Evolutionary conservation across 768 basidiomycete species (phyloP), one percentile per base, ranked within the genome.

Genomic region (Collybia sordida): DNA sequence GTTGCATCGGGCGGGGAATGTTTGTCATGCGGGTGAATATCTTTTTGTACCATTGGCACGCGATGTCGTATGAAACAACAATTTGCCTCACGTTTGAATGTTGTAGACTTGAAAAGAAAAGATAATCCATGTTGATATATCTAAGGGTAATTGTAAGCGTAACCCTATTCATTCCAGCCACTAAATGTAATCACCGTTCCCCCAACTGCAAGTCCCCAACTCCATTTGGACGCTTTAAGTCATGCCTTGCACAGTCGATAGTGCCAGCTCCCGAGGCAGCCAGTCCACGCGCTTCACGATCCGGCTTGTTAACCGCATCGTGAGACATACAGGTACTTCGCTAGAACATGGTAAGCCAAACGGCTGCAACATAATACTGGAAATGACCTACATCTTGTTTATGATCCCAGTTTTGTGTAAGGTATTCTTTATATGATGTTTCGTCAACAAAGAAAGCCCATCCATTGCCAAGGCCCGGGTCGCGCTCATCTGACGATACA

Each of bases 71-170:
- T 4, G 39, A 41, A 18, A 41, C 17, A 4, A 41, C 6, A 41
- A 41, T 15, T 23, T 41, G 14, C 9, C 21, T 41, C 9, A 41
- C 15, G 19, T 41, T 15, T 19, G 39, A 41, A 15, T 21, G 9
- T 23, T 41, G 39, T 21, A 41, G 39, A 23, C 39, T 41, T 21
- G n/a, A n/a, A n/a, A n/a, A n/a, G n/a, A 61, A 54, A 11, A 65
- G 40, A 28, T 56, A 65, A 40, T 67, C 64, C 60, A 50, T 57
- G 42, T 51, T 53, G 19, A 42, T 4, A 42, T 56, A 56, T 5
- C 54, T 56, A 17, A n/a, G 12, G 18, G 44, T 14, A 40, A 6
- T 15, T 7, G 27, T 45, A 37, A 14, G 8, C 14, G 22, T n/a
- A 24, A 24, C 3, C 7, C 14, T 19, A 27, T n/a, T 6, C 9